Base-by-base conservation (phyloP, 2,329 filamentous ascomycete species). In the Fusarium ramigenum region DNA sequence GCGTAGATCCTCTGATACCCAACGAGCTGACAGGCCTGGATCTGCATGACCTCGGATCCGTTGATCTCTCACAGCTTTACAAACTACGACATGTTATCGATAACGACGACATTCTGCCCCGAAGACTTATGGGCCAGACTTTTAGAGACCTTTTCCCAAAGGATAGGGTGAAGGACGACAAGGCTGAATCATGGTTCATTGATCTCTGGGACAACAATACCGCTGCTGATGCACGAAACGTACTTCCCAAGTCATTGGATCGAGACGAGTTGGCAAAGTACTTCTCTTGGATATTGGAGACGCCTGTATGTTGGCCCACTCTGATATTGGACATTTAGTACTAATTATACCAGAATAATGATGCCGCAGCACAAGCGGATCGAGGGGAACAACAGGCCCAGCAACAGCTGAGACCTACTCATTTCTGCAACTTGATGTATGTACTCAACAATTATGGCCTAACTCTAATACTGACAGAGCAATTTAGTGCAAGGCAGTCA, bases 11-110 rank as follows among this genome's bases (percentile, higher is more conserved):
- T 16, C 28, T 57, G 2, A 14, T 11, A 21, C 16, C 39, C 1
- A 4, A 16, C 1, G 39, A 25, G 0, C 21, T 57, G 4, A 4
- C 3, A 2, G 21, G 14, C 21, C 0, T 25, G 15, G 2, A 21
- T 3, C 0, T 9, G 10, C 1, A 57, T 49, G 21, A 49, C 0
- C 28, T 49, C 5, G 15, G 19, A 9, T 49, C 21, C 4, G 7
- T 49, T 32, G 46, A 32, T 8, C 14, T 47, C 23, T 30, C 44
- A 7, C 5, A 6, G 12, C 11, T 47, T 6, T 21, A 4, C 8
- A 36, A 36, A 36, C 2, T 36, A 36, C 34, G 34, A 36, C 2
- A 4, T 4, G 34, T 16, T 36, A 36, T 36, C 34, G 15, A 36
- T 9, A 2, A 4, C 1, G 15, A 19, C 10, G 19, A 39, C 11